Conservation (phyloP, 139 green algal genomes). For the Chlamydomonas incerta region DNA sequence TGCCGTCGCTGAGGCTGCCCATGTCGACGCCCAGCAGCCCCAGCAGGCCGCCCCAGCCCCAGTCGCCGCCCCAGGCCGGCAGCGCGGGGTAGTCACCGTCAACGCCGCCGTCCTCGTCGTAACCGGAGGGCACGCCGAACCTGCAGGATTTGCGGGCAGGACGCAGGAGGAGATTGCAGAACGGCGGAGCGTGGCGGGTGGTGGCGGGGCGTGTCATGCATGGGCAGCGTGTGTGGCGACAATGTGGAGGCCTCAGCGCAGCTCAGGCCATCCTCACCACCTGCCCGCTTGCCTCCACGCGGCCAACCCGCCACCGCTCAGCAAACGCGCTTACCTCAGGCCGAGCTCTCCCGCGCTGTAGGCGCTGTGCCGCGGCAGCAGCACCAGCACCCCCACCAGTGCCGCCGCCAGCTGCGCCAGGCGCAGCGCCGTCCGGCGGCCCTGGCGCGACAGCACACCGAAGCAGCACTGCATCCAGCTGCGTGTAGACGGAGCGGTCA, state of each 20-base stretch:
- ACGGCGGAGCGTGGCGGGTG: no score
- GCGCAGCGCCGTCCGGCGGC: neutral
- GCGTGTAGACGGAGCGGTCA: neutral
- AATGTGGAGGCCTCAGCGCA: no score
- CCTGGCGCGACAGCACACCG: neutral
- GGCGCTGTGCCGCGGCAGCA: neutral
- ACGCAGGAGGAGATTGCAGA: no score
- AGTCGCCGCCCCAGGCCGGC: neutral
- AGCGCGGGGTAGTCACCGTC: no score
- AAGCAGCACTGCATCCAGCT: constrained; percentile 21
- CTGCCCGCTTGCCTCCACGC: no score
- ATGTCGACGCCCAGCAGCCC: neutral
- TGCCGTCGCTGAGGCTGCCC: neutral
- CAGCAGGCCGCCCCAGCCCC: neutral
- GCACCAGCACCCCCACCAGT: neutral
- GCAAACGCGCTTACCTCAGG: no score
- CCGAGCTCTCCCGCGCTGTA: no score
- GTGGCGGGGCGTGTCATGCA: no score
- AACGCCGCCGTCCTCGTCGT: neutral
- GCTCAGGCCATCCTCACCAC: no score
- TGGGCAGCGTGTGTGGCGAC: no score
- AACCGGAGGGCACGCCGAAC: neutral
- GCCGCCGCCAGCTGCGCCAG: constrained; percentile 2
- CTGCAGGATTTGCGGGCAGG: neutral
- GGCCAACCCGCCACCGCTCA: no score